A percentile compares a stretch with the other conserved stretches of the same genome.
Evolutionary conservation across 2,329 filamentous ascomycete species (phyloP).

Genomic region (Helminthosporium solani): DNA sequence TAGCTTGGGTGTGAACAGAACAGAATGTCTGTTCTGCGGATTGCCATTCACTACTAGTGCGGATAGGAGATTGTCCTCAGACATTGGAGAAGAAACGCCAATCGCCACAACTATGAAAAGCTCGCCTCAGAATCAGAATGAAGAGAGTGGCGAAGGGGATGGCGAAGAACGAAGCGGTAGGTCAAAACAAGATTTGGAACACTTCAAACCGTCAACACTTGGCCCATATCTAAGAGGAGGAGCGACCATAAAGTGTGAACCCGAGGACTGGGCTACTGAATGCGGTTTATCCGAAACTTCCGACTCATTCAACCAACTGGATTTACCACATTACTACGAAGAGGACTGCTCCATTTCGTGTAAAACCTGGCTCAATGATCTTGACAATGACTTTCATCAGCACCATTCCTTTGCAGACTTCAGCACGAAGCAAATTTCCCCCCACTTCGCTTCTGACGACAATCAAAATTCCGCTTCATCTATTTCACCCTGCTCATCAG

Average conservation of each 20-base stretch:
- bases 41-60: not conserved
- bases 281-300: not conserved
- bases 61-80: not conserved
- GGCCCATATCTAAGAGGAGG: constrained; percentile 1
- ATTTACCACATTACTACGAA: not conserved
- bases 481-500: not conserved
- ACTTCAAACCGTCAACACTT: not conserved
- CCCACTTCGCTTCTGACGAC: not conserved
- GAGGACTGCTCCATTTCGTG: not conserved
- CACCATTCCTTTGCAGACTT: not conserved
- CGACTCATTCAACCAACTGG: not conserved
- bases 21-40: constrained; percentile 3
- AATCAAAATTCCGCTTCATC: not conserved
- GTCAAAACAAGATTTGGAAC: not conserved
- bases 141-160: not conserved
- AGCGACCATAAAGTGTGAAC: not conserved
- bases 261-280: not conserved
- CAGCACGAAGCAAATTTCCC: not conserved
- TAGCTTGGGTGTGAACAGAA: not conserved
- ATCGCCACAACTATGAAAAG: not conserved
- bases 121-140: not conserved
- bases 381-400: not conserved
- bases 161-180: not conserved
- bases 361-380: not conserved
- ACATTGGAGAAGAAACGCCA: not conserved